phyloP scores from a whole-genome alignment of 345 rosid species.

The Ricinus communis region DNA sequence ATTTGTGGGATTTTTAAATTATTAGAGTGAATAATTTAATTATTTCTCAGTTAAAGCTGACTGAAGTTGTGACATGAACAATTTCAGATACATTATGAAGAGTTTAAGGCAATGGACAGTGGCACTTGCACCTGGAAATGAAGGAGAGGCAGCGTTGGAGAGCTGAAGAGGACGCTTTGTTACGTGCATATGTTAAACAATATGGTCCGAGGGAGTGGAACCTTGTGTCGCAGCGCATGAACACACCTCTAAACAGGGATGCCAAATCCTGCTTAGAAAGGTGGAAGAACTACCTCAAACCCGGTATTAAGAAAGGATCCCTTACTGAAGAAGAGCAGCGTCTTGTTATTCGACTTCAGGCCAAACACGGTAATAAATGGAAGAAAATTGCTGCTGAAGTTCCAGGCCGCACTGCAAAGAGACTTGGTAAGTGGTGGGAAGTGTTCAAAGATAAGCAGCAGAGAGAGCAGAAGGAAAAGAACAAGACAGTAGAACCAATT shows the following conservation, averaged over 20 bases:
- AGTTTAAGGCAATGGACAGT: slow-evolving; percentile 57
- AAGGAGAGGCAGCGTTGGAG: slow-evolving; percentile 99
- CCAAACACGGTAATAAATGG: slow-evolving; percentile 99
- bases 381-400: slow-evolving; percentile 99
- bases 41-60: background rate
- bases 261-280: slow-evolving; percentile 94
- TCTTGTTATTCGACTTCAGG: slow-evolving; percentile 85
- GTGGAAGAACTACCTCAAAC: slow-evolving; percentile 98
- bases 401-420: slow-evolving; percentile 91
- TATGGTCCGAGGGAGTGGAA: slow-evolving; percentile 97
- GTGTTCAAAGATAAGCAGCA: slow-evolving; percentile 94
- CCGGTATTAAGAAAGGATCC: slow-evolving; percentile 96
- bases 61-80: background rate
- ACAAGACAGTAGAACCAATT: slow-evolving; percentile 60
- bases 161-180: slow-evolving; percentile 89
- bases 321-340: slow-evolving; percentile 88
- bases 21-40: background rate
- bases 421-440: slow-evolving; percentile 99
- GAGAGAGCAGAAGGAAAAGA: slow-evolving; percentile 81
- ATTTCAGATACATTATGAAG: slow-evolving; percentile 54
- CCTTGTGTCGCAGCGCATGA: slow-evolving; percentile 92
- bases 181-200: slow-evolving; percentile 86
- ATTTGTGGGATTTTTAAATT: background rate
- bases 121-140: slow-evolving; percentile 71
- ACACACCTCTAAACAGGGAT: slow-evolving; percentile 73